A percentile compares a stretch with the other conserved stretches of the same genome.
Evolutionary conservation across 2,329 filamentous ascomycete species (phyloP).

Genomic region (Tolypocladium endophyticum): DNA sequence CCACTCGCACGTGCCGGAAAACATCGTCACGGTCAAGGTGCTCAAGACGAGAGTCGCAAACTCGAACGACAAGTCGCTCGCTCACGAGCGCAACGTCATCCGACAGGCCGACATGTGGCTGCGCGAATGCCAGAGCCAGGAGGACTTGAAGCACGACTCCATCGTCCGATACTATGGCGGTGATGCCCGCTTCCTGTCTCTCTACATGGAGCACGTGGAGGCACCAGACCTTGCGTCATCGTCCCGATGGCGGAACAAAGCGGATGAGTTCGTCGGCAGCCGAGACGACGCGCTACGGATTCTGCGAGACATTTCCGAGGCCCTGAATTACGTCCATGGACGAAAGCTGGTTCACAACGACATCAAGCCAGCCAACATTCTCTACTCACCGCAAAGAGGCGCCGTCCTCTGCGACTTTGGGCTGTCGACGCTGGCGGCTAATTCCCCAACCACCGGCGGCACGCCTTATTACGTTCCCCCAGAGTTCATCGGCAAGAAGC

Average conservation of each 20-base stretch:
- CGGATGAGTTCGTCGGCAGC: conserved; percentile 39
- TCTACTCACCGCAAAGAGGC: conserved; percentile 47
- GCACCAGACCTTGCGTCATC: conserved; percentile 41
- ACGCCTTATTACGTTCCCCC: conserved; percentile 53
- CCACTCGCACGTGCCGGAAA: conserved; percentile 40
- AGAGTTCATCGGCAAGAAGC: conserved; percentile 46
- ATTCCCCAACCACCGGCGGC: conserved; percentile 39
- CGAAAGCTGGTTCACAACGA: conserved; percentile 48
- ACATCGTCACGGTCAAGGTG: conserved; percentile 49
- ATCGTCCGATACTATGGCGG: conserved; percentile 49
- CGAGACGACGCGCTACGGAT: conserved; percentile 40
- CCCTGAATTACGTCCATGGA: conserved; percentile 45
- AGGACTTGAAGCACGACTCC: conserved; percentile 43
- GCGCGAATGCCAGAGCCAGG: conserved; percentile 46
- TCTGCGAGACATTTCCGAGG: conserved; percentile 41
- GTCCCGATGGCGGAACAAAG: conserved; percentile 36
- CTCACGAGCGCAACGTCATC: conserved; percentile 44
- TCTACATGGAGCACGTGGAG: conserved; percentile 53
- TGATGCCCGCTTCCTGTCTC: conserved; percentile 46
- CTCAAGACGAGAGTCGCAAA: conserved; percentile 40
- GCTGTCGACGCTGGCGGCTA: conserved; percentile 36
- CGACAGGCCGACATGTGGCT: conserved; percentile 50
- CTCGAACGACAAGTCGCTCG: conserved; percentile 31
- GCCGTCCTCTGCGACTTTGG: conserved; percentile 53
- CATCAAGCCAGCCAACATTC: conserved; percentile 51